Percentiles rank a stretch among this genome's conserved stretches.
These are phyloP conservation scores for Kwoniella heveanensis DNA, from an alignment of 768 basidiomycete genomes.

Conservation along the genomic window DNA sequence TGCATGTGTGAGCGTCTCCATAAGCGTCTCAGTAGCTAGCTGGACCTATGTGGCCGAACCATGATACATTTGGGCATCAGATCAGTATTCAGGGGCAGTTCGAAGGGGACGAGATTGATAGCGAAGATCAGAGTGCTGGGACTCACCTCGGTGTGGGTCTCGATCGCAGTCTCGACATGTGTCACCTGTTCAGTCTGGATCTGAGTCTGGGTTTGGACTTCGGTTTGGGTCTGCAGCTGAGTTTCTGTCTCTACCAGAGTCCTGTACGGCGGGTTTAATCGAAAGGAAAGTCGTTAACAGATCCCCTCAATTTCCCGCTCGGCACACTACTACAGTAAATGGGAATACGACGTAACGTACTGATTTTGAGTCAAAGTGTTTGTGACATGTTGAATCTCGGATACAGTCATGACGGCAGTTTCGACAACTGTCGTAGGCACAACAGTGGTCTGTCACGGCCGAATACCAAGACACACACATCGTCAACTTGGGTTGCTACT, in stretches of 20 bases:
- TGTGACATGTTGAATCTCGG: background rate
- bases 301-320: too few species aligned
- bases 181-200: conserved; percentile 17
- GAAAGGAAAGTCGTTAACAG: background rate
- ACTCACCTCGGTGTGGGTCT: conserved; percentile 5
- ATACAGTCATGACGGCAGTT: conserved; percentile 13
- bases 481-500: too few species aligned
- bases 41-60: too few species aligned
- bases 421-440: conserved; percentile 26
- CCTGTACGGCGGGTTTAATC: background rate
- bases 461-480: too few species aligned
- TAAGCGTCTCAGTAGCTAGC: conserved; percentile 2
- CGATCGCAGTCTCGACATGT: conserved; percentile 1
- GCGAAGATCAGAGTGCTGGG: background rate
- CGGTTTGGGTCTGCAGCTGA: conserved; percentile 2
- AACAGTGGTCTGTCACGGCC: background rate
- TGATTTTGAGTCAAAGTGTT: background rate
- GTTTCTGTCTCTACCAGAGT: background rate
- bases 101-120: conserved; percentile 2
- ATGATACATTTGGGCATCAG: background rate
- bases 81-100: too few species aligned
- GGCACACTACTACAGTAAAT: too few species aligned
- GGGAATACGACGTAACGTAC: background rate
- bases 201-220: background rate
- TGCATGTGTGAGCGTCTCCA: background rate